Conservation (phyloP, 225 moss, liverwort and hornwort species). For the Physcomitrellopsis africana region DNA sequence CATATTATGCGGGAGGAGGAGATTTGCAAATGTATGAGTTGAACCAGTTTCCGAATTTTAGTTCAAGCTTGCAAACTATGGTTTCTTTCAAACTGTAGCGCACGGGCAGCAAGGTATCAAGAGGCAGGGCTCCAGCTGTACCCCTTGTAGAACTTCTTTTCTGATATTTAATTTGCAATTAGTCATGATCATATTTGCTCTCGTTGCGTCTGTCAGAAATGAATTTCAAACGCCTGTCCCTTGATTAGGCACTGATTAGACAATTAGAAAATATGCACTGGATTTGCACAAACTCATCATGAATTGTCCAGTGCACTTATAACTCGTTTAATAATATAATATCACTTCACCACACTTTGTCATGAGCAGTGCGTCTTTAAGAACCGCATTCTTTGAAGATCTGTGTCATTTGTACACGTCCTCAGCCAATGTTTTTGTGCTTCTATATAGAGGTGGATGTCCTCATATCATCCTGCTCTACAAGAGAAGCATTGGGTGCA, state of each 20-base stretch:
- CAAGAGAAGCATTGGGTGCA: neutral
- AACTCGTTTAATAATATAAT: neutral
- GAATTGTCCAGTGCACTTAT: neutral
- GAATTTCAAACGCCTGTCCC: neutral
- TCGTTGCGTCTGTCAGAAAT: neutral
- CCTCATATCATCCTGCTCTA: neutral
- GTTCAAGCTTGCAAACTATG: neutral
- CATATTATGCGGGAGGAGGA: neutral
- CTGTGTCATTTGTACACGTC: neutral
- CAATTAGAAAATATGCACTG: neutral
- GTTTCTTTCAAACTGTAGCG: neutral
- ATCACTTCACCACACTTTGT: neutral
- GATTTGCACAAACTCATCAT: neutral
- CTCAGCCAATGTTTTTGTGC: neutral
- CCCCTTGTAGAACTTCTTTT: neutral
- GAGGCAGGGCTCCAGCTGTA: neutral
- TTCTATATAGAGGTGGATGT: neutral
- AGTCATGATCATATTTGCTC: neutral
- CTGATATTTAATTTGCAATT: neutral
- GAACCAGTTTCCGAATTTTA: neutral
- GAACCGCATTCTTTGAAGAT: neutral
- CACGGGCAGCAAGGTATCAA: neutral
- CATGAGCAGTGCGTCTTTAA: neutral
- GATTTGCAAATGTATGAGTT: slow-evolving; percentile 2
- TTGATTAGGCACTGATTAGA: slow-evolving; percentile 5